Percentiles rank a stretch among this genome's conserved stretches.
phyloP scores from a whole-genome alignment of 2,329 filamentous ascomycete species.

The Sphaerulina vaccinii region DNA sequence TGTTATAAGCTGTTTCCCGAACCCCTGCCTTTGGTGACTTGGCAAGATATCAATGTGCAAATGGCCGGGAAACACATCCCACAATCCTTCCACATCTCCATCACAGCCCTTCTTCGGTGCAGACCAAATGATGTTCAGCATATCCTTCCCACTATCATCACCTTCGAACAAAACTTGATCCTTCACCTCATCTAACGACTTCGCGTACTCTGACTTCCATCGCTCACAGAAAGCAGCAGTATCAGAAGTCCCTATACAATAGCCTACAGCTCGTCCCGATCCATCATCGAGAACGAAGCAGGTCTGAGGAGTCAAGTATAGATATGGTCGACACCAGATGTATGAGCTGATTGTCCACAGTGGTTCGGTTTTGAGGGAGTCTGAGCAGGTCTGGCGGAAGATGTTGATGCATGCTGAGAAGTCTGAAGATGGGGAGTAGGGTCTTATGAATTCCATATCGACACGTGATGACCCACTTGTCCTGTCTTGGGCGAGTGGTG shows the following conservation, averaged over 20 bases:
- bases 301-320: slow-evolving; percentile 32
- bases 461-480: too few relatives aligned
- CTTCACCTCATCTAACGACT: neutral
- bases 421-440: neutral
- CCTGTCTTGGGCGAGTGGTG: too few relatives aligned
- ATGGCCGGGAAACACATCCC: slow-evolving; percentile 38
- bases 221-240: neutral
- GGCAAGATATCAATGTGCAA: slow-evolving; percentile 42
- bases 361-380: neutral
- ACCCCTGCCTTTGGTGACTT: slow-evolving; percentile 29
- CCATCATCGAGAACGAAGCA: slow-evolving; percentile 41
- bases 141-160: too few relatives aligned
- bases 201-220: neutral
- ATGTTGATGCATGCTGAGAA: neutral
- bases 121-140: neutral
- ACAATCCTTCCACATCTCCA: slow-evolving; percentile 20
- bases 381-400: neutral
- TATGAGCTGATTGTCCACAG: slow-evolving; percentile 5
- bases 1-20: neutral
- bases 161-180: slow-evolving; percentile 32
- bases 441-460: slow-evolving; percentile 1
- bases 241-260: neutral
- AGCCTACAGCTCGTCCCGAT: slow-evolving; percentile 19
- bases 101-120: slow-evolving; percentile 17
- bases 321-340: slow-evolving; percentile 36